Evolutionary conservation across 306 rosid species (phyloP), one percentile per base, ranked within the genome.

Genomic region (Vigna nakashimae): DNA sequence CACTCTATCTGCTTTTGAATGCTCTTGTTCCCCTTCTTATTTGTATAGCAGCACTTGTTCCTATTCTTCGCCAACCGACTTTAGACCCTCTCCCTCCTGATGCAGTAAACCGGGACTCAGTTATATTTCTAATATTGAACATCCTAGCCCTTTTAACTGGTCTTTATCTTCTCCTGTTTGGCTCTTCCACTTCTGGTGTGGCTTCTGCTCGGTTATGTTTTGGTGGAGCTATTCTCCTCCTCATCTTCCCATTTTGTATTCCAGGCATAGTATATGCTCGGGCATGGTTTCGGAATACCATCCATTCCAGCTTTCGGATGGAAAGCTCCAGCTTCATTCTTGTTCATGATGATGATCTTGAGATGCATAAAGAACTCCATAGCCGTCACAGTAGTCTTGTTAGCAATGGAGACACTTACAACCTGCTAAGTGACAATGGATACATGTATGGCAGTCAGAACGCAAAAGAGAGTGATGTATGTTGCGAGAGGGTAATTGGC

Each of bases 201-300:
- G 45, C 76, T 20, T 75, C 91, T 13, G 82, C 93, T 18, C 79
- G 88, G 38, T 68, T 91, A 18, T 69, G 82, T 80, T 81, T 92
- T 11, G 63, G 73, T 32, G 97, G 91, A 42, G 92, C 98, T 20
- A 65, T 95, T 65, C 56, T 87, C 69, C 93, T 95, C 63, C 96
- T 95, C 83, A 7, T 86, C 16, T 69, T 82, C 20, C 98, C 98
- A 9, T 40, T 92, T 17, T 88, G 64, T 59, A 88, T 95, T 73
- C 98, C 98, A 0, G 98, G 98, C 34, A 74, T 91, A 67, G 87
- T 87, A 73, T 95, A 89, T 64, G 98, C 98, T 5, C 86, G 92
- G 0, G 64, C 80, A 15, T 95, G 98, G 97, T 85, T 89, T 73
- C 81, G 1, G 24, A 88, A 43, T 6, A 14, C 93, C 52, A 56